Conservation (phyloP, 108 stramenopile species). For the Nitzschia inconspicua region DNA sequence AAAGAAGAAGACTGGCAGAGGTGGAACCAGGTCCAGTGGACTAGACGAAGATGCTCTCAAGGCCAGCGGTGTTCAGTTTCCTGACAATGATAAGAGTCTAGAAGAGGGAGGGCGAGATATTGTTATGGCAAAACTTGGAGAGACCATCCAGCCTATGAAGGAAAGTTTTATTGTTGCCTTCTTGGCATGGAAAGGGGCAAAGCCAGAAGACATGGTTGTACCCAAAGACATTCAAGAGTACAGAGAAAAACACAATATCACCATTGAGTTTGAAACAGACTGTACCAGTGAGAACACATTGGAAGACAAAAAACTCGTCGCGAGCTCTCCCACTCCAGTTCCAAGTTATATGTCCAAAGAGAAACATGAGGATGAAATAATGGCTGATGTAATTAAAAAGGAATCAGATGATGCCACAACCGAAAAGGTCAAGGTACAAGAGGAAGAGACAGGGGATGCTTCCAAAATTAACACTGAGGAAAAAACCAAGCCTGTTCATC, state of each 20-base stretch:
- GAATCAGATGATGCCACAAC: background rate
- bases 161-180: conserved; percentile 95
- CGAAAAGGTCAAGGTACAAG: background rate
- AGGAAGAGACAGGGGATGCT: background rate
- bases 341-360: no score
- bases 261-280: background rate
- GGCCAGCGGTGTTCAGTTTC: conserved; percentile 71
- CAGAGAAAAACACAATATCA: conserved; percentile 55
- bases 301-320: background rate
- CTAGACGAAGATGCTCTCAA: conserved; percentile 80
- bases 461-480: no score
- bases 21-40: conserved; percentile 86
- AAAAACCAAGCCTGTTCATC: no score
- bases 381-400: conserved; percentile 1
- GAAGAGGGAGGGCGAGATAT: conserved; percentile 85
- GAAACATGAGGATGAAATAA: background rate
- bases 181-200: conserved; percentile 82
- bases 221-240: conserved; percentile 78
- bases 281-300: background rate
- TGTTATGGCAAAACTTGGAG: conserved; percentile 92
- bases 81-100: conserved; percentile 75
- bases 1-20: conserved; percentile 69
- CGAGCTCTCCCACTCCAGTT: no score
- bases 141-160: conserved; percentile 96
- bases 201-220: conserved; percentile 70